phyloP scores from a whole-genome alignment of 176 grass and related monocot species.

The Coix lacrymajobi region DNA sequence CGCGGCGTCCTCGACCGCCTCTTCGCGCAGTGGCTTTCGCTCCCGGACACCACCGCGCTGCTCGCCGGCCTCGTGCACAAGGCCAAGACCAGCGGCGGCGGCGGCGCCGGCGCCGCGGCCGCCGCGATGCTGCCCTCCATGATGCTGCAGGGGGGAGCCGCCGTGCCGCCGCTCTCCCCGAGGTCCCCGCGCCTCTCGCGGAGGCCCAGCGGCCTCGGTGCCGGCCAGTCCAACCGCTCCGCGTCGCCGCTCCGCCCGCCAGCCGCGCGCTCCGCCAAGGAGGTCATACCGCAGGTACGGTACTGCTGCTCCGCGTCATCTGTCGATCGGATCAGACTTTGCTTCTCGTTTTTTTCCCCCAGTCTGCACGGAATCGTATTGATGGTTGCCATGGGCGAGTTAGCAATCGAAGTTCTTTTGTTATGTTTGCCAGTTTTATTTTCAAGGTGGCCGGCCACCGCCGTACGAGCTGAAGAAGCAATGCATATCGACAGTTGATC shows the following conservation, averaged over 20 bases:
- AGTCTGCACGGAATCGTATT: not conserved
- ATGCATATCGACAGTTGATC: conserved; percentile 52
- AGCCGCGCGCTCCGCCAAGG: conserved; percentile 42
- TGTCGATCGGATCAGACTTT: not conserved
- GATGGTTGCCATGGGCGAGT: not conserved
- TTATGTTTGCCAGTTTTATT: conserved; percentile 64
- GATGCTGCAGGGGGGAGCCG: conserved; percentile 67
- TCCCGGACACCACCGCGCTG: conserved; percentile 60
- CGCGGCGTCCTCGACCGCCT: conserved; percentile 58
- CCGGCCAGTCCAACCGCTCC: conserved; percentile 36
- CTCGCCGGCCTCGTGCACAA: conserved; percentile 53
- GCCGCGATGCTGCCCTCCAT: conserved; percentile 39
- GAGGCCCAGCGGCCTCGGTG: conserved; percentile 38
- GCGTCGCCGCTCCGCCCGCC: conserved; percentile 63
- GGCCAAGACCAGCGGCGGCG: conserved; percentile 33
- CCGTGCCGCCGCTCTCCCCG: conserved; percentile 83
- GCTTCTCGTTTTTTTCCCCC: not conserved
- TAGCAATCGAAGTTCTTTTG: not conserved
- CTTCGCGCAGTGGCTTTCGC: conserved; percentile 83
- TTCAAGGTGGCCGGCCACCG: conserved; percentile 62
- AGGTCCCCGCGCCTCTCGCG: conserved; percentile 70
- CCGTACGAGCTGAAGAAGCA: conserved; percentile 55
- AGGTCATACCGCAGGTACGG: conserved; percentile 96
- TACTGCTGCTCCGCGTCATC: not conserved
- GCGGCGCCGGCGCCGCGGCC: not conserved